phyloP scores from a whole-genome alignment of 768 basidiomycete species.

The Trametes meyenii region DNA sequence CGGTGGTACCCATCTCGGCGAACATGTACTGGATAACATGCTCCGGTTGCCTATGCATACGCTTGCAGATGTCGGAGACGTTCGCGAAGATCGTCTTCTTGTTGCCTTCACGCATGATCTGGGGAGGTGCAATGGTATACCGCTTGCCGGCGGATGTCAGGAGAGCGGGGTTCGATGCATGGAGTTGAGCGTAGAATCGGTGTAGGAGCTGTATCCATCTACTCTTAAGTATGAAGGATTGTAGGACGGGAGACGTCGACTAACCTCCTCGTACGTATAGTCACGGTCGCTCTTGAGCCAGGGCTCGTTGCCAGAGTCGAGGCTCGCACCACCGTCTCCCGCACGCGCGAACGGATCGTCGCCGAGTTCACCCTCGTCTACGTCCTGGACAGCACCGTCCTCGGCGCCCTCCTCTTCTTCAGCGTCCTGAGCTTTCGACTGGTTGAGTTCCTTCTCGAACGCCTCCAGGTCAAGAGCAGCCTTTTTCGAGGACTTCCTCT shows the following conservation, averaged over 20 bases:
- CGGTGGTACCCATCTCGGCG: constrained; percentile 97
- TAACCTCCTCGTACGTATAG: constrained; percentile 92
- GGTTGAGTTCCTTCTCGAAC: constrained; percentile 89
- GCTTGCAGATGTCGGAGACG: constrained; percentile 94
- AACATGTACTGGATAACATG: constrained; percentile 98
- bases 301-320: constrained; percentile 79
- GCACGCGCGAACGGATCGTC: constrained; percentile 81
- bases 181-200: constrained; percentile 89
- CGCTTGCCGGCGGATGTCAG: constrained; percentile 86
- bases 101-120: constrained; percentile 92
- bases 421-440: constrained; percentile 62
- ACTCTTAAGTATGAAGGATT: background rate
- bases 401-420: constrained; percentile 63
- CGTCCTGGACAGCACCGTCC: constrained; percentile 55
- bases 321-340: constrained; percentile 52
- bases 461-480: constrained; percentile 87
- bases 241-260: constrained; percentile 20
- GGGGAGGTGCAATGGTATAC: constrained; percentile 96
- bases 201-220: constrained; percentile 68
- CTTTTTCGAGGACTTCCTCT: constrained; percentile 91
- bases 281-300: constrained; percentile 95
- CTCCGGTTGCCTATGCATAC: constrained; percentile 97
- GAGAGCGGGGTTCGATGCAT: constrained; percentile 91
- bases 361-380: constrained; percentile 84
- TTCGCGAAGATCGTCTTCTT: constrained; percentile 98